Percentiles rank a stretch among this genome's conserved stretches.
phyloP scores from a whole-genome alignment of 1,284 basidiomycete genomes.

The Meripilus lineatus region DNA sequence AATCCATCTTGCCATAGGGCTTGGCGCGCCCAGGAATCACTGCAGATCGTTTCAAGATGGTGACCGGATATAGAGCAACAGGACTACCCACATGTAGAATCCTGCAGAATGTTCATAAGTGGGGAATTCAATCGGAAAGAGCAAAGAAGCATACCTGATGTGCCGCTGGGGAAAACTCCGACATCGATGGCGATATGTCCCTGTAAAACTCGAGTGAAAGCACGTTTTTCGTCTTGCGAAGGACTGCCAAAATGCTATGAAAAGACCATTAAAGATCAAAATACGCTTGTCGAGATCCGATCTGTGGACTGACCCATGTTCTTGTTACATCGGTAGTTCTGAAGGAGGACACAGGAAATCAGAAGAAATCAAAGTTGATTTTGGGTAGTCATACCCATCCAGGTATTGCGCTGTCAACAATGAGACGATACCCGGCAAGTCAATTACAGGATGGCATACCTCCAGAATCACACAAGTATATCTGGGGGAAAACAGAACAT shows the following conservation, averaged over 20 bases:
- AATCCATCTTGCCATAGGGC: slow-evolving; percentile 91
- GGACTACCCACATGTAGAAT: no score
- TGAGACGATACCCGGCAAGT: neutral
- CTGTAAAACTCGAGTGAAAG: slow-evolving; percentile 93
- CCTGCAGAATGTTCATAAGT: no score
- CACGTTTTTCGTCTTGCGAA: slow-evolving; percentile 76
- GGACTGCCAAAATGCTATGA: slow-evolving; percentile 86
- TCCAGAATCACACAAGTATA: slow-evolving; percentile 96
- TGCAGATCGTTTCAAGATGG: no score
- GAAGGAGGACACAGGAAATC: neutral
- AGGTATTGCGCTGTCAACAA: no score
- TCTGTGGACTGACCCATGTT: slow-evolving; percentile 57
- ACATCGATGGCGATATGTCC: slow-evolving; percentile 93
- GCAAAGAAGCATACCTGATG: slow-evolving; percentile 53
- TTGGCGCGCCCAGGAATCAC: slow-evolving; percentile 83
- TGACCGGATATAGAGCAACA: no score
- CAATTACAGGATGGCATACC: slow-evolving; percentile 35
- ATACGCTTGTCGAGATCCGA: neutral
- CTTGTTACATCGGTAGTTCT: slow-evolving; percentile 89
- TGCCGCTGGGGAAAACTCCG: slow-evolving; percentile 83
- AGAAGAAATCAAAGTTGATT: neutral
- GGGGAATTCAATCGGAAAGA: no score
- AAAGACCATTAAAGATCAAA: neutral
- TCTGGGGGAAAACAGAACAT: slow-evolving; percentile 32
- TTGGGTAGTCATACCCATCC: no score